These are phyloP conservation scores for Aurantiochytrium sp. DNA, from an alignment of 108 stramenopile species.

Conservation along the genomic window DNA sequence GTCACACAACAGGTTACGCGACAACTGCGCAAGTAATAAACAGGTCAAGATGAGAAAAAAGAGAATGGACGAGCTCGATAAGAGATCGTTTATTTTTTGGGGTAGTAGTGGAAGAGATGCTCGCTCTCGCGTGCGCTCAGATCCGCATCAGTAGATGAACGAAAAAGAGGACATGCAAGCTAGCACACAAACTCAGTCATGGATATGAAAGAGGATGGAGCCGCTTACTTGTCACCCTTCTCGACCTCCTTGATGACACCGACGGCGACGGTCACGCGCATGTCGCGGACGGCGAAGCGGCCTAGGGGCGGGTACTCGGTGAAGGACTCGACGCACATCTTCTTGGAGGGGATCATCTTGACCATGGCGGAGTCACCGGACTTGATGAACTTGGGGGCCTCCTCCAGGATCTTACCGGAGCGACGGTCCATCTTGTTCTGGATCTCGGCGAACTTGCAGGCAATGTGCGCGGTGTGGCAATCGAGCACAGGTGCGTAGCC, in stretches of 20 bases:
- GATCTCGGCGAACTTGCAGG: conserved; percentile 75
- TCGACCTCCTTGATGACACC: conserved; percentile 81
- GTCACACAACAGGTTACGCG: not conserved
- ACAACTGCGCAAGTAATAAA: not conserved
- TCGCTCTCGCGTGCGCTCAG: too few relatives aligned
- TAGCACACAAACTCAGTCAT: not conserved
- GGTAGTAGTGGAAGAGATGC: too few relatives aligned
- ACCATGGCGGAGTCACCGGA: conserved; percentile 81
- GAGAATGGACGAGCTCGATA: too few relatives aligned
- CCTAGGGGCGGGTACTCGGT: conserved; percentile 87
- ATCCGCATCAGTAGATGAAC: too few relatives aligned
- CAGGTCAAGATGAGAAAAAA: too few relatives aligned
- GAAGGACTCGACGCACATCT: conserved; percentile 82
- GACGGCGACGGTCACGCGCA: conserved; percentile 73
- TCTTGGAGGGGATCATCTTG: conserved; percentile 74
- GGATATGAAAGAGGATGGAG: not conserved
- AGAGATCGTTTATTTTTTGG: too few relatives aligned
- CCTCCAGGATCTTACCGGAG: conserved; percentile 72
- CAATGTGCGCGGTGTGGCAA: conserved; percentile 89
- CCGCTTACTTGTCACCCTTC: conserved; percentile 45
- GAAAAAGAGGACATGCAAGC: too few relatives aligned
- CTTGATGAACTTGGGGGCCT: conserved; percentile 75
- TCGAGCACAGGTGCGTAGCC: conserved; percentile 88
- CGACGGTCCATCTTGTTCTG: conserved; percentile 83
- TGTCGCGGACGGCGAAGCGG: conserved; percentile 90